These are phyloP conservation scores for Puya raimondii DNA, from an alignment of 176 grass and related monocot species.

Conservation along the genomic window DNA sequence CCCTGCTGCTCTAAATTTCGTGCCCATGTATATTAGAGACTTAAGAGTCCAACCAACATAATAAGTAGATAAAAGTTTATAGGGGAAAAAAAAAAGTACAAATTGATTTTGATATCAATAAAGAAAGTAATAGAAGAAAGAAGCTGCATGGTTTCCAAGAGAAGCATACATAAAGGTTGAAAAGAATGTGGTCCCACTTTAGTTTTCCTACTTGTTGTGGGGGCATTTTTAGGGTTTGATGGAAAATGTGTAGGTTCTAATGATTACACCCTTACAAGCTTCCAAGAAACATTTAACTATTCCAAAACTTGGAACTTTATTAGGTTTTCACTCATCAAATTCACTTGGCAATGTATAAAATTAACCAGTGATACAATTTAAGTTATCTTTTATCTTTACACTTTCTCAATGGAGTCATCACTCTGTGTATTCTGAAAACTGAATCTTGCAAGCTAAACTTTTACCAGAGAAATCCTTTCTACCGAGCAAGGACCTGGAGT, in stretches of 20 bases:
- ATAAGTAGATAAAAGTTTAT: neutral
- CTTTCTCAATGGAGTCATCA: neutral
- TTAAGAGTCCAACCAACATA: neutral
- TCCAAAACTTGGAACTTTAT: neutral
- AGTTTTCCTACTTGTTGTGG: neutral
- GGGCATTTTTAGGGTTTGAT: constrained; percentile 6
- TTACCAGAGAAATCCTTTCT: constrained; percentile 91
- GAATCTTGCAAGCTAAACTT: constrained; percentile 3
- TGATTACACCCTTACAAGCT: neutral
- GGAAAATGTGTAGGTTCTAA: neutral
- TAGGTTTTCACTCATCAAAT: neutral
- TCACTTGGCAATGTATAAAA: neutral
- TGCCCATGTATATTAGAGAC: neutral
- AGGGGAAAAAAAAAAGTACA: neutral
- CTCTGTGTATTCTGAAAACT: constrained; percentile 1
- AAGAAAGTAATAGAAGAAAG: constrained; percentile 4
- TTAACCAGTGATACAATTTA: neutral
- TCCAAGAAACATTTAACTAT: neutral
- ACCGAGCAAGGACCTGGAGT: constrained; percentile 97
- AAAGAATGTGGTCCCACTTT: neutral
- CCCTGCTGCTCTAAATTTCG: neutral
- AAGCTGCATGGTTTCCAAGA: constrained; percentile 1
- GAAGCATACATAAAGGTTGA: neutral
- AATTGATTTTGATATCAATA: neutral
- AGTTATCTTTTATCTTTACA: neutral